Conservation (phyloP, 2,329 filamentous ascomycete species). For the Cytospora paraplurivora region DNA sequence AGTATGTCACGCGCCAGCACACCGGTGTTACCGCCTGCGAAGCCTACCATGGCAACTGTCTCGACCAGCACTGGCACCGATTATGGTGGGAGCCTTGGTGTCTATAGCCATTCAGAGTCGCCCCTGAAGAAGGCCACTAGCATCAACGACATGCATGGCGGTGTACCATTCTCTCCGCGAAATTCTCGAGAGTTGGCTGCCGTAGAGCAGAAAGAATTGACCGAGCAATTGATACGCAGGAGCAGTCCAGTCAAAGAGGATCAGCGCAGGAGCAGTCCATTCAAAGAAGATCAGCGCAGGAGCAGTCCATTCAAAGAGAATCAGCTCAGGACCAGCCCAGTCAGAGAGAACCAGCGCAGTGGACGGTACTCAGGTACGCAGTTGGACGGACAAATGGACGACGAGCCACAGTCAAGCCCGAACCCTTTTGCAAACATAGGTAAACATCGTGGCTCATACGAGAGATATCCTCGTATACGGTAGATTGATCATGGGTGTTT, state of each 20-base stretch:
- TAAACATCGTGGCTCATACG: conserved; percentile 41
- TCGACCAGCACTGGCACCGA: conserved; percentile 36
- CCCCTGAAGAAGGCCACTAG: conserved; percentile 77
- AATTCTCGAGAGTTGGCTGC: conserved; percentile 66
- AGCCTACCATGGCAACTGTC: conserved; percentile 7
- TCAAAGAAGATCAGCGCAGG: conserved; percentile 40
- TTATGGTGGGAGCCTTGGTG: conserved; percentile 74
- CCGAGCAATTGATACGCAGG: conserved; percentile 39
- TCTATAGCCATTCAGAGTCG: conserved; percentile 78
- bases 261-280: conserved; percentile 44
- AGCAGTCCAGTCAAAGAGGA: conserved; percentile 47
- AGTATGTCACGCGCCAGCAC: conserved; percentile 17
- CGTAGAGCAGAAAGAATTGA: conserved; percentile 50
- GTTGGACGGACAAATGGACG: conserved; percentile 13
- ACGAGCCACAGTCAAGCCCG: conserved; percentile 24
- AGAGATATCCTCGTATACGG: conserved; percentile 44
- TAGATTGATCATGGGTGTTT: conserved; percentile 13
- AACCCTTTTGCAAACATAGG: conserved; percentile 43
- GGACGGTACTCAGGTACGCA: conserved; percentile 27
- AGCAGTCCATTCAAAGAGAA: no score
- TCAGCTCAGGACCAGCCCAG: no score
- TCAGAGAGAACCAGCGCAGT: conserved; percentile 7
- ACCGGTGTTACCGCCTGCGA: conserved; percentile 16
- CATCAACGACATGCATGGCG: conserved; percentile 58
- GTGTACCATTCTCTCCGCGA: conserved; percentile 50